phyloP scores from a whole-genome alignment of 2,329 filamentous ascomycete species.

The Zasmidium angulare region DNA sequence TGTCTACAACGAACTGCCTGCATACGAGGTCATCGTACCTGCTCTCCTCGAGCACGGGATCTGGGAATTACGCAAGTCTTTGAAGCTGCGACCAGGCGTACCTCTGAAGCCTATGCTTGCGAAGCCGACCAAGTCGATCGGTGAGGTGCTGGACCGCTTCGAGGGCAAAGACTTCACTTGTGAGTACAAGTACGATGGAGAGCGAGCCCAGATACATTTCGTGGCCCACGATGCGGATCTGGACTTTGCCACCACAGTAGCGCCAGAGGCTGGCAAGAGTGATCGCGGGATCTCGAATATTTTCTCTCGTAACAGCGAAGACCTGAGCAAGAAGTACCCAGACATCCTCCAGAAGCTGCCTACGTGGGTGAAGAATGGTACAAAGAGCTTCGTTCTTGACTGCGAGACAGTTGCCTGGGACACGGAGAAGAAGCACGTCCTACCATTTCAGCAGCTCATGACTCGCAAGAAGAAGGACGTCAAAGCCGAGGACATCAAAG shows the following conservation, averaged over 20 bases:
- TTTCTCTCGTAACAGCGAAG: slow-evolving; percentile 96
- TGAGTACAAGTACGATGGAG: slow-evolving; percentile 98
- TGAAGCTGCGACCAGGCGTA: slow-evolving; percentile 89
- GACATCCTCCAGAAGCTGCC: slow-evolving; percentile 87
- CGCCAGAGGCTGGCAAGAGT: slow-evolving; percentile 63
- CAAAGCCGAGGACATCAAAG: slow-evolving; percentile 90
- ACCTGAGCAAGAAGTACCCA: slow-evolving; percentile 95
- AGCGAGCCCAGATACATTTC: slow-evolving; percentile 97
- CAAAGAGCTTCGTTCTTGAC: slow-evolving; percentile 95
- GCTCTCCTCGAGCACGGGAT: slow-evolving; percentile 86
- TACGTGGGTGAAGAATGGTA: slow-evolving; percentile 84
- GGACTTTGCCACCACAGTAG: slow-evolving; percentile 62
- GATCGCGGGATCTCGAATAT: slow-evolving; percentile 81
- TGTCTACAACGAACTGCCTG: slow-evolving; percentile 84
- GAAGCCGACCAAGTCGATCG: slow-evolving; percentile 97
- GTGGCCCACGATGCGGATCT: slow-evolving; percentile 76
- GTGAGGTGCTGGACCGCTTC: slow-evolving; percentile 94
- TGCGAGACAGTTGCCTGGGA: slow-evolving; percentile 99
- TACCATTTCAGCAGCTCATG: slow-evolving; percentile 98
- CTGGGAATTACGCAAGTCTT: slow-evolving; percentile 75
- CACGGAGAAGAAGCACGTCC: slow-evolving; percentile 86
- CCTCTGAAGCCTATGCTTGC: slow-evolving; percentile 98
- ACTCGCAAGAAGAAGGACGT: slow-evolving; percentile 97
- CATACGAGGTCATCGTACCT: slow-evolving; percentile 92
- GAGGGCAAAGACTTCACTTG: slow-evolving; percentile 95